These are phyloP conservation scores for Chrysosporium queenslandicum DNA, from an alignment of 2,329 filamentous ascomycete genomes.

Conservation along the genomic window DNA sequence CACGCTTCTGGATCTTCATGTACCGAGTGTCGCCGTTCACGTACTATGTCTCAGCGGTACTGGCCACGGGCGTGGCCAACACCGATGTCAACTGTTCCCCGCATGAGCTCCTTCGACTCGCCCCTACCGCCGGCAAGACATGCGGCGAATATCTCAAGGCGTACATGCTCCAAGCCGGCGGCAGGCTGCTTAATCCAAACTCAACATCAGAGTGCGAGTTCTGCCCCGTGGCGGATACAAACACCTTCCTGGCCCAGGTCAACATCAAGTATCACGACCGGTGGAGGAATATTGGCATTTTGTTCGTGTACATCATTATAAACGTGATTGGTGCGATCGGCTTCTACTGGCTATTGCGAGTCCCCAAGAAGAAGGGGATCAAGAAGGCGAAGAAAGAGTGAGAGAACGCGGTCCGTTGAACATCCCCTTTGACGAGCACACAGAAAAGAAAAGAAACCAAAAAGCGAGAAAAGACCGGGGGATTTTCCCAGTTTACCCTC, in stretches of 20 bases:
- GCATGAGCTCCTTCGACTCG: conserved; percentile 28
- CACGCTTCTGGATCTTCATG: conserved; percentile 71
- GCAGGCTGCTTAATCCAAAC: conserved; percentile 35
- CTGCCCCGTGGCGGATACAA: conserved; percentile 39
- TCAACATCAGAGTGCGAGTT: conserved; percentile 42
- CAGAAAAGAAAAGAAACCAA: neutral
- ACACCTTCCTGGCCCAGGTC: conserved; percentile 39
- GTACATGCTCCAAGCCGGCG: conserved; percentile 33
- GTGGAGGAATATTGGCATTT: conserved; percentile 63
- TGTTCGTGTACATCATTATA: conserved; percentile 58
- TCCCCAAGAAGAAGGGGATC: conserved; percentile 32
- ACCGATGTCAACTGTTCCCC: conserved; percentile 26
- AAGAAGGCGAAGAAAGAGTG: conserved; percentile 17
- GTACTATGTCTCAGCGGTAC: conserved; percentile 43
- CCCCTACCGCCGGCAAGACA: conserved; percentile 50
- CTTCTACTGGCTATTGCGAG: conserved; percentile 55
- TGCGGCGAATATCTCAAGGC: conserved; percentile 45
- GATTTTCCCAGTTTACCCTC: neutral
- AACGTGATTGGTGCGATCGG: conserved; percentile 51
- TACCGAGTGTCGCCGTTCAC: conserved; percentile 58
- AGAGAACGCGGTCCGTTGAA: neutral
- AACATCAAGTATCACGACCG: conserved; percentile 38
- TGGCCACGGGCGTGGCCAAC: conserved; percentile 28
- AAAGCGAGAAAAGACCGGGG: neutral
- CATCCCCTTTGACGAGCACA: neutral